Base-by-base conservation (phyloP, 2,329 filamentous ascomycete genomes). In the Ciborinia camelliae region DNA sequence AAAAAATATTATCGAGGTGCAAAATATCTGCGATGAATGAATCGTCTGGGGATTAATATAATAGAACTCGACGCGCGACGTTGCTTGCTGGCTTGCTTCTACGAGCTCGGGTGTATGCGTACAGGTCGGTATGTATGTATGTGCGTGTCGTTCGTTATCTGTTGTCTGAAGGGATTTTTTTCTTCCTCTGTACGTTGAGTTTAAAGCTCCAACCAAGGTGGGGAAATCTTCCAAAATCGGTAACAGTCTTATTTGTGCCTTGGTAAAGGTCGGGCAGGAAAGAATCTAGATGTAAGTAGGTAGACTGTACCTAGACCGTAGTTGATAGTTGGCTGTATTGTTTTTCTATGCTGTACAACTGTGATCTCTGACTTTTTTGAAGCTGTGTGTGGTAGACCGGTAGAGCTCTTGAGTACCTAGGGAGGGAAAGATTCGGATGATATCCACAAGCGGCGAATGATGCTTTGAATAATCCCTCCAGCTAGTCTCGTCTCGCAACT, bases 151-250 rank as follows among this genome's bases (percentile, higher is more conserved):
- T 45, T 59, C 28, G 41, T 47, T 47, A 30, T 59, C 20, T 58
- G 53, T 47, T 58, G 20, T 41, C 30, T 53, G 61, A 63, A 63
- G 43, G 61, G 62, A 30, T 43, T 63, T 63, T 62, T 59, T 63
- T 63, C 18, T n/a, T n/a, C n/a, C n/a, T n/a, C n/a, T n/a, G 52
- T 59, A 59, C 14, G 28, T 59, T 32, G 26, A 39, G 62, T 35
- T 63, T 58, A 50, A 50, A 37, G 62, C 54, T 63, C 26, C 30
- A 53, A n/a, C n/a, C 28, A 63, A 59, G 62, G 62, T 63, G 62
- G 62, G 62, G 62, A 63, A 58, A 41, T 57, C 10, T 23, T 61
- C 37, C 14, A 43, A 53, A 52, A 41, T 51, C 23, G 14, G 20
- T 28, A 50, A 50, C 41, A 43, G 23, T n/a, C 10, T 48, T 50